phyloP scores from a whole-genome alignment of 495 filamentous ascomycete genomes.

The Usnea hakonensis region DNA sequence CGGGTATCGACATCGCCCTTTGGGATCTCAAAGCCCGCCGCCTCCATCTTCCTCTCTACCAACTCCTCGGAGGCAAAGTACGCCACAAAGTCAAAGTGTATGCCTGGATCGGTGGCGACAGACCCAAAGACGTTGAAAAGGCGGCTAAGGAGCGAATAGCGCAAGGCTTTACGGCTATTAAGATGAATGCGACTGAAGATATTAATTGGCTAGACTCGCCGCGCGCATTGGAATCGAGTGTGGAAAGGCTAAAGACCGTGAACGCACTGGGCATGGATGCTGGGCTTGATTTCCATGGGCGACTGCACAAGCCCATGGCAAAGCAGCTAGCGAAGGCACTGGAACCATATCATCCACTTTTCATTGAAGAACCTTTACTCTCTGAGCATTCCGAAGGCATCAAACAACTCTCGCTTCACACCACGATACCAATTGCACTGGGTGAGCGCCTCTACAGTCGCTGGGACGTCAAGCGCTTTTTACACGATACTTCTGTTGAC shows the following conservation, averaged over 20 bases:
- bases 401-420: conserved; percentile 54
- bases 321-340: conserved; percentile 67
- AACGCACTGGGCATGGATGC: conserved; percentile 64
- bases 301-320: conserved; percentile 74
- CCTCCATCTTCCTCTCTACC: conserved; percentile 62
- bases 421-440: conserved; percentile 62
- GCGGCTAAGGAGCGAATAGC: conserved; percentile 58
- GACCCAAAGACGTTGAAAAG: conserved; percentile 59
- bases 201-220: conserved; percentile 75
- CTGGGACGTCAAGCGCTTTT: conserved; percentile 69
- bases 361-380: conserved; percentile 72
- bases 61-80: conserved; percentile 70
- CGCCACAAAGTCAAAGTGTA: conserved; percentile 69
- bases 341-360: conserved; percentile 64
- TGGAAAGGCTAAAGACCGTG: conserved; percentile 61
- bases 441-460: conserved; percentile 68
- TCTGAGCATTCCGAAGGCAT: conserved; percentile 65
- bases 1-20: conserved; percentile 74
- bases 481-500: conserved; percentile 62
- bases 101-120: conserved; percentile 80
- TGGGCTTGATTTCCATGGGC: conserved; percentile 71
- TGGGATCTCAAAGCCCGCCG: conserved; percentile 65
- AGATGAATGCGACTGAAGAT: conserved; percentile 80
- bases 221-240: conserved; percentile 50
- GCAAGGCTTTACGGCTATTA: conserved; percentile 66